Evolutionary conservation across 2,329 filamentous ascomycete species (phyloP).

Genomic region (Cladosporium sp.): DNA sequence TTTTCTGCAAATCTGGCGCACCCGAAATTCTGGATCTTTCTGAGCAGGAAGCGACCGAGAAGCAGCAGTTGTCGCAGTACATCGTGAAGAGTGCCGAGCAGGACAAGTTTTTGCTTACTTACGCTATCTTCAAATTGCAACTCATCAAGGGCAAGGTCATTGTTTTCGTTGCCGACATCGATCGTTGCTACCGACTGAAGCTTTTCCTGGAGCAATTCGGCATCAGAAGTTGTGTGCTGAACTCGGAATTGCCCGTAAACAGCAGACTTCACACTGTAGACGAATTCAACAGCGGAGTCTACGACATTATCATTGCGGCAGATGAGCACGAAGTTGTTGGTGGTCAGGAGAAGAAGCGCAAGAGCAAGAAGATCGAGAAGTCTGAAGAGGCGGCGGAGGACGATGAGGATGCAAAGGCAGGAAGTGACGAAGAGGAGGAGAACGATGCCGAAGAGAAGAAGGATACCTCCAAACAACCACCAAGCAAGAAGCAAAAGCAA

Average conservation of each 20-base stretch:
- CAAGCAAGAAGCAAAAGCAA: conserved; percentile 45
- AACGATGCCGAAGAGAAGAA: conserved; percentile 33
- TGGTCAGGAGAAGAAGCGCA: conserved; percentile 47
- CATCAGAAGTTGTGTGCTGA: conserved; percentile 86
- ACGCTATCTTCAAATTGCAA: conserved; percentile 92
- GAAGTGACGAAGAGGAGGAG: conserved; percentile 23
- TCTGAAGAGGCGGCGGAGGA: conserved; percentile 20
- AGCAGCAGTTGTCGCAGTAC: conserved; percentile 75
- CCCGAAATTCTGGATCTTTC: conserved; percentile 78
- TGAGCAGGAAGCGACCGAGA: conserved; percentile 58
- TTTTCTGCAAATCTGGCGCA: conserved; percentile 68
- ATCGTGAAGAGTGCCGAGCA: conserved; percentile 92
- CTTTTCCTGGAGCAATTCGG: conserved; percentile 96
- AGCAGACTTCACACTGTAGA: conserved; percentile 91
- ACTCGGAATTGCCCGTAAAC: conserved; percentile 91
- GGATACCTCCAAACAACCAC: conserved; percentile 30
- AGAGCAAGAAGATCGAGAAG: conserved; percentile 22
- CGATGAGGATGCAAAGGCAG: conserved; percentile 30
- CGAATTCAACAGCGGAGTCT: conserved; percentile 94
- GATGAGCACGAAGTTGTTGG: conserved; percentile 86
- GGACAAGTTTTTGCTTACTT: conserved; percentile 89
- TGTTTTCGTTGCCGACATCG: conserved; percentile 79
- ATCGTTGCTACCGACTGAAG: conserved; percentile 86
- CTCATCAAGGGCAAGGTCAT: conserved; percentile 90
- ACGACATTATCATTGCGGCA: conserved; percentile 96